A percentile compares a stretch with the other conserved stretches of the same genome.
phyloP scores from a whole-genome alignment of 2,329 filamentous ascomycete species.

The Diplocarpon rosae region DNA sequence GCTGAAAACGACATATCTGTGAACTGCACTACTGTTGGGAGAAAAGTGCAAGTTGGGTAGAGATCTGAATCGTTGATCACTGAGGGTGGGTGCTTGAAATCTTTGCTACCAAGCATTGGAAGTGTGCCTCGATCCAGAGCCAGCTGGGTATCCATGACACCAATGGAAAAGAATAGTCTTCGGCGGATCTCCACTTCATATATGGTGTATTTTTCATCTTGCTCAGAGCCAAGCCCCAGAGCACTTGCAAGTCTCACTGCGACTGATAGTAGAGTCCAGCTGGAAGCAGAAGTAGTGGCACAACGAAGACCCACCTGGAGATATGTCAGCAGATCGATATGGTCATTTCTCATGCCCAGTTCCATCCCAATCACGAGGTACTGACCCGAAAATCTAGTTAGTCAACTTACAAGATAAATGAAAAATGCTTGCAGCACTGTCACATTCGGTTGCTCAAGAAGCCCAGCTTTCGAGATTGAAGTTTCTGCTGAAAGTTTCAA shows the following conservation, averaged over 20 bases:
- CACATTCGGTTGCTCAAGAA: conserved; percentile 6
- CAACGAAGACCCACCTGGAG: conserved; percentile 3
- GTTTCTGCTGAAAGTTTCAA: background rate
- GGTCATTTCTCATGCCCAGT: too few species aligned
- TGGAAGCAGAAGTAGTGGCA: background rate
- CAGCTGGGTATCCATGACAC: conserved; percentile 4
- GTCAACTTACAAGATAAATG: conserved; percentile 6
- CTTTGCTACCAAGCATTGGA: background rate
- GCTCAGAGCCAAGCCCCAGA: conserved; percentile 5
- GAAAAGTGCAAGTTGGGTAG: background rate
- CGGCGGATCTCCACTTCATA: conserved; percentile 5
- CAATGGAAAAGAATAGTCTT: conserved; percentile 7
- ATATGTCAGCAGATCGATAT: background rate
- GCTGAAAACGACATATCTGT: conserved; percentile 8
- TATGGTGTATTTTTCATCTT: background rate
- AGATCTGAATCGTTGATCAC: conserved; percentile 6
- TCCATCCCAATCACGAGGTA: too few species aligned
- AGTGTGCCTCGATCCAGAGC: conserved; percentile 5
- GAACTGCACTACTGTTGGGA: background rate
- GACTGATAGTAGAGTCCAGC: conserved; percentile 6
- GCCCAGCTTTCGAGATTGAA: conserved; percentile 1
- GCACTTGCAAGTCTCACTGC: conserved; percentile 5
- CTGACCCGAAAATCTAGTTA: too few species aligned
- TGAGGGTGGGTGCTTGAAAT: background rate
- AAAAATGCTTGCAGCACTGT: conserved; percentile 7